These are phyloP conservation scores for Talaromyces stipitatus DNA, from an alignment of 495 filamentous ascomycete genomes.

Conservation along the genomic window DNA sequence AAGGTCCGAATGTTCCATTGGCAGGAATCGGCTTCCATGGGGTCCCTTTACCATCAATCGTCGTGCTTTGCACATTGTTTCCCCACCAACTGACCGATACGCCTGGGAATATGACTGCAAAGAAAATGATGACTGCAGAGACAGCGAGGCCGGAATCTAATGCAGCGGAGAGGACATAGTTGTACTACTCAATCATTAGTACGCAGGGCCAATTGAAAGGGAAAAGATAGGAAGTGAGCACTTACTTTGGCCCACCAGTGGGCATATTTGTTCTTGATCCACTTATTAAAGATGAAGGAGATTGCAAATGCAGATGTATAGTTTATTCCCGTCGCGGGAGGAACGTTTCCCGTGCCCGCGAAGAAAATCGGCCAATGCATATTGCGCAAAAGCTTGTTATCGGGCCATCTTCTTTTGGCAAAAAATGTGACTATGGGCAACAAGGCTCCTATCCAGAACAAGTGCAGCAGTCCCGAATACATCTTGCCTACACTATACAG, in stretches of 20 bases:
- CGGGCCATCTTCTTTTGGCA: constrained; percentile 8
- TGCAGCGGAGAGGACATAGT: constrained; percentile 76
- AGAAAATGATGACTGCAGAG: constrained; percentile 74
- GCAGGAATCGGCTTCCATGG: constrained; percentile 9
- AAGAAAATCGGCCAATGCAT: constrained; percentile 23
- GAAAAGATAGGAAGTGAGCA: not conserved
- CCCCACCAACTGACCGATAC: constrained; percentile 66
- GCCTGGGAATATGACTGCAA: constrained; percentile 66
- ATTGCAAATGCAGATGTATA: constrained; percentile 77
- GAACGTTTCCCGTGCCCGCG: constrained; percentile 22
- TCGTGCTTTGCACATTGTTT: constrained; percentile 54
- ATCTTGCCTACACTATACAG: constrained; percentile 46
- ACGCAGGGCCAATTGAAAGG: not conserved
- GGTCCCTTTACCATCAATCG: constrained; percentile 12
- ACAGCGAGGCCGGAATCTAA: constrained; percentile 76
- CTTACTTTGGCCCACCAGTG: constrained; percentile 69
- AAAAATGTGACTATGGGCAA: constrained; percentile 9
- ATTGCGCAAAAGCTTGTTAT: constrained; percentile 12
- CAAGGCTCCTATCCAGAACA: constrained; percentile 14
- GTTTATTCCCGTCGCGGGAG: constrained; percentile 60
- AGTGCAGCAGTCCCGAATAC: constrained; percentile 11
- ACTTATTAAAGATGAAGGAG: constrained; percentile 74
- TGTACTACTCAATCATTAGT: constrained; percentile 47
- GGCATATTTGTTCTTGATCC: constrained; percentile 54
- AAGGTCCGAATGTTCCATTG: constrained; percentile 14